These are phyloP conservation scores for Didymellaceae sp. DNA, from an alignment of 2,329 filamentous ascomycete species.

Conservation along the genomic window DNA sequence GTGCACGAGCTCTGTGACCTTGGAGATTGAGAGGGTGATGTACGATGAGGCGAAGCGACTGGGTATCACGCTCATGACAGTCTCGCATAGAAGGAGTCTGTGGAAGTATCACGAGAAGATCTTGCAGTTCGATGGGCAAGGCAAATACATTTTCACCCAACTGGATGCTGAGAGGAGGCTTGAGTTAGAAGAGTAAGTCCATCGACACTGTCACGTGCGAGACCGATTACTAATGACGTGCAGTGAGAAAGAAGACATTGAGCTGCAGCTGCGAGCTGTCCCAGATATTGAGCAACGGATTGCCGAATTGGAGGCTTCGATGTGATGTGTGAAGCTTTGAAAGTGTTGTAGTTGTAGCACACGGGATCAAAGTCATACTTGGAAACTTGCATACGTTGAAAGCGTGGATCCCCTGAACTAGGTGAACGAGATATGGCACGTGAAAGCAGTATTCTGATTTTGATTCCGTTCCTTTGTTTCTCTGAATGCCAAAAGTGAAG, in stretches of 20 bases:
- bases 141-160: slow-evolving; percentile 85
- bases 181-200: slow-evolving; percentile 77
- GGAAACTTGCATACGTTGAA: not conserved
- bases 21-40: slow-evolving; percentile 94
- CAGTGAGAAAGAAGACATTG: slow-evolving; percentile 89
- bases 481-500: too few relatives aligned
- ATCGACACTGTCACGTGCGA: not conserved
- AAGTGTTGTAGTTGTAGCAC: too few relatives aligned
- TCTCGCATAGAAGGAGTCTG: slow-evolving; percentile 85
- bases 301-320: slow-evolving; percentile 68
- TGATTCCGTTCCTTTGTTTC: too few relatives aligned
- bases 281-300: slow-evolving; percentile 88
- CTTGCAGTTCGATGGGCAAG: slow-evolving; percentile 95
- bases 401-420: too few relatives aligned
- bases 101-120: slow-evolving; percentile 98
- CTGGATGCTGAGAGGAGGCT: slow-evolving; percentile 87
- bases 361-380: too few relatives aligned
- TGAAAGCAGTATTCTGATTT: too few relatives aligned
- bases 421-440: too few relatives aligned
- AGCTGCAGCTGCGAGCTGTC: slow-evolving; percentile 81
- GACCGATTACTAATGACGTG: slow-evolving; percentile 20
- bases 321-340: too few relatives aligned
- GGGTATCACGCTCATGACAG: slow-evolving; percentile 95
- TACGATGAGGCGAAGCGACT: slow-evolving; percentile 93
- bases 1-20: slow-evolving; percentile 92